phyloP scores from a whole-genome alignment of 257 asterid species.

The Phtheirospermum japonicum region DNA sequence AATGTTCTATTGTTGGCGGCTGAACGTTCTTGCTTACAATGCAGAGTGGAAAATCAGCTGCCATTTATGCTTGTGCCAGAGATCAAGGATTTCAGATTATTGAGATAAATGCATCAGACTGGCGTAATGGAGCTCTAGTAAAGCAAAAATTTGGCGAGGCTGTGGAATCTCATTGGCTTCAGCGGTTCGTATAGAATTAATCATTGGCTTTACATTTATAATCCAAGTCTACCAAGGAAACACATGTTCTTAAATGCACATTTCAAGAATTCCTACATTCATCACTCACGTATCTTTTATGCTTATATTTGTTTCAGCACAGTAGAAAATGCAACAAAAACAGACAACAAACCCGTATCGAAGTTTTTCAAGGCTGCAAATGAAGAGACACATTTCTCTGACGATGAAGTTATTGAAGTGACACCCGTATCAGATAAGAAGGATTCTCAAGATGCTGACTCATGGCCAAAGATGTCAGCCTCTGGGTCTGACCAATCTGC shows the following conservation, averaged over 20 bases:
- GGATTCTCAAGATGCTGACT: slow-evolving; percentile 40
- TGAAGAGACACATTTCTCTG: slow-evolving; percentile 35
- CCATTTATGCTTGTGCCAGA: slow-evolving; percentile 93
- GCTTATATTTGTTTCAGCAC: slow-evolving; percentile 49
- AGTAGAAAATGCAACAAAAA: slow-evolving; percentile 38
- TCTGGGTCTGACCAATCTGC: slow-evolving; percentile 33
- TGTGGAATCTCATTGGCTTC: slow-evolving; percentile 90
- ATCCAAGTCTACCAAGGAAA: slow-evolving; percentile 9
- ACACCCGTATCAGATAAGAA: slow-evolving; percentile 44
- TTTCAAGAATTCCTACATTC: neutral
- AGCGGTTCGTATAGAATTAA: slow-evolving; percentile 49
- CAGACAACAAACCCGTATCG: slow-evolving; percentile 36
- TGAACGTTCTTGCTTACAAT: slow-evolving; percentile 28
- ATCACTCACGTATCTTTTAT: slow-evolving; percentile 24
- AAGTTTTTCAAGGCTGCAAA: slow-evolving; percentile 38
- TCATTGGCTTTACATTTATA: slow-evolving; percentile 26
- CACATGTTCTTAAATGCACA: slow-evolving; percentile 15
- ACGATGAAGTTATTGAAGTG: slow-evolving; percentile 47
- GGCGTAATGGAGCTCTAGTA: slow-evolving; percentile 93
- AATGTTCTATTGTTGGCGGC: slow-evolving; percentile 20
- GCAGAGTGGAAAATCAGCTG: slow-evolving; percentile 98
- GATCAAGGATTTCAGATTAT: slow-evolving; percentile 95
- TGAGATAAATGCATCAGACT: slow-evolving; percentile 97
- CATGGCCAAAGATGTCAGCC: slow-evolving; percentile 30
- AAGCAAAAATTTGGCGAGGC: slow-evolving; percentile 98